phyloP scores from a whole-genome alignment of 164 flowering plant species.

The Tinospora cordifolia region DNA sequence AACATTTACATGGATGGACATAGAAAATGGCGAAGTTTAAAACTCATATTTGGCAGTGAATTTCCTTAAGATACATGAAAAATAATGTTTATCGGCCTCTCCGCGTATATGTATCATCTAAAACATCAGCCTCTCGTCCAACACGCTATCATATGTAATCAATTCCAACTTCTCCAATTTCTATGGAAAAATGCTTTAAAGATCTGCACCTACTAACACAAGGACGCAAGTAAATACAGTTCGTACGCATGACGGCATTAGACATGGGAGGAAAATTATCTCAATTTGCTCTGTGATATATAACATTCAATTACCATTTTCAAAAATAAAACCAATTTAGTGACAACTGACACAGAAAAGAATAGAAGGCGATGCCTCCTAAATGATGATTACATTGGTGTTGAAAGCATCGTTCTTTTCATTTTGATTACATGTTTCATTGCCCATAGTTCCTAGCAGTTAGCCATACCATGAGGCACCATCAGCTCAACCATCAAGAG shows the following conservation, averaged over 20 bases:
- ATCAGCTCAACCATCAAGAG: constrained; percentile 59
- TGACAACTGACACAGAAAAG: neutral
- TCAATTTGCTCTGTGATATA: neutral
- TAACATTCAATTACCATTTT: neutral
- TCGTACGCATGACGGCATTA: neutral
- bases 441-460: neutral
- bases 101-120: too few relatives aligned
- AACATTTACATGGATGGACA: too few relatives aligned
- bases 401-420: neutral
- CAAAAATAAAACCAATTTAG: neutral
- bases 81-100: too few relatives aligned
- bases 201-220: neutral
- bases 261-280: neutral
- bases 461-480: neutral
- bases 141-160: neutral
- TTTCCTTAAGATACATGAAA: too few relatives aligned
- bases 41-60: too few relatives aligned
- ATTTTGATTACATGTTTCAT: neutral
- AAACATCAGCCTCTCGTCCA: neutral
- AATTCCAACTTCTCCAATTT: neutral
- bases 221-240: neutral
- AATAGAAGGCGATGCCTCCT: too few relatives aligned
- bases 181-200: neutral
- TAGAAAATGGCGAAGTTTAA: too few relatives aligned
- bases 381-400: too few relatives aligned